A percentile compares a stretch with the other conserved stretches of the same genome.
Evolutionary conservation across 768 basidiomycete genomes (phyloP).

Genomic region (Termitomyces sp.): DNA sequence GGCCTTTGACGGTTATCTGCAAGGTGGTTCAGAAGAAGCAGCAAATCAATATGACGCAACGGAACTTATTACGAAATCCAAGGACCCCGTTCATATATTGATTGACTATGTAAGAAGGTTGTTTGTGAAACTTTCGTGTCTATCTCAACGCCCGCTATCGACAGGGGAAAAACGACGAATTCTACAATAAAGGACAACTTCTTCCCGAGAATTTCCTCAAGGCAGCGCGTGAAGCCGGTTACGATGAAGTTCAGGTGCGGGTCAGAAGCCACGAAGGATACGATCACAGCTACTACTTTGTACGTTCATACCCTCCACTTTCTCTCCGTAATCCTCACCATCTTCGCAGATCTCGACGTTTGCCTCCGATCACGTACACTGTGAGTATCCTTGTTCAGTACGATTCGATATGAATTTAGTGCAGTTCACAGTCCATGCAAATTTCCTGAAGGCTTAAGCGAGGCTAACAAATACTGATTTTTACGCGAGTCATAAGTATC

Average conservation of each 20-base stretch:
- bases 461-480: background rate
- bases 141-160: background rate
- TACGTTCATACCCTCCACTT: conserved; percentile 17
- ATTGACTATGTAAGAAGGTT: conserved; percentile 70
- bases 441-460: conserved; percentile 68
- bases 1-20: conserved; percentile 83
- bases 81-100: conserved; percentile 68
- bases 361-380: conserved; percentile 83
- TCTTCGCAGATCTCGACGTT: conserved; percentile 77
- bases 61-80: conserved; percentile 60
- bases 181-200: conserved; percentile 82
- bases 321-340: background rate
- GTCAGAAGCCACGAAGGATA: conserved; percentile 81
- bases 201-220: conserved; percentile 85
- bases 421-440: conserved; percentile 67
- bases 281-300: conserved; percentile 90
- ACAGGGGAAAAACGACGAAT: conserved; percentile 78
- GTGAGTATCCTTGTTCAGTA: conserved; percentile 38
- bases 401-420: conserved; percentile 4
- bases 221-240: conserved; percentile 68
- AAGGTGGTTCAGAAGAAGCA: conserved; percentile 73
- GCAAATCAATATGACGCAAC: conserved; percentile 76
- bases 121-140: background rate
- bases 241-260: conserved; percentile 68
- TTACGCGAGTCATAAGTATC: background rate